Evolutionary conservation across 176 grass and related monocot species (phyloP).

Genomic region (Zoysia pacifica): DNA sequence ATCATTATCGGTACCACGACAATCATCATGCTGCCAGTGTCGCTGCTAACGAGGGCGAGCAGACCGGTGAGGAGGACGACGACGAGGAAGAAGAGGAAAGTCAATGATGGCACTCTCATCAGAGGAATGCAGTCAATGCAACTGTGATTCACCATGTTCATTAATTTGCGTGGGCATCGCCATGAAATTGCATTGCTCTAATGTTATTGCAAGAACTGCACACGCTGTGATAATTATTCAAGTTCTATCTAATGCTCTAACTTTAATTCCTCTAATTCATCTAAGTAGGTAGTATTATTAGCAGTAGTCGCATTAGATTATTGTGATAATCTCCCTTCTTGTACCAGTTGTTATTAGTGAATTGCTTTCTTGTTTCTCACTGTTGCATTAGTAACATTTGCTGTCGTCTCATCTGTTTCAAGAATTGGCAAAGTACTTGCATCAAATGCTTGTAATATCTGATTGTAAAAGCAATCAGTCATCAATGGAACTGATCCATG

Average conservation of each 20-base stretch:
- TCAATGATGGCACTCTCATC: slow-evolving; percentile 20
- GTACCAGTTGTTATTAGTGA: slow-evolving; percentile 34
- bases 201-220: neutral
- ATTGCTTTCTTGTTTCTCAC: slow-evolving; percentile 37
- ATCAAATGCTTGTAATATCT: slow-evolving; percentile 3
- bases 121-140: neutral
- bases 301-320: slow-evolving; percentile 17
- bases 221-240: too few species aligned
- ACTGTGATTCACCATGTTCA: slow-evolving; percentile 1
- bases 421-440: slow-evolving; percentile 12
- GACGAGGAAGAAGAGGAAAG: slow-evolving; percentile 43
- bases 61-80: slow-evolving; percentile 32
- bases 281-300: slow-evolving; percentile 19
- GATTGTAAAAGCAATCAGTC: neutral
- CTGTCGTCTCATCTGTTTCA: slow-evolving; percentile 27
- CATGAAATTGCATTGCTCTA: slow-evolving; percentile 36
- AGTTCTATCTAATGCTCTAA: too few species aligned
- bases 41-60: slow-evolving; percentile 29
- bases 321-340: slow-evolving; percentile 20
- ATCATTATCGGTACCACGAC: slow-evolving; percentile 48
- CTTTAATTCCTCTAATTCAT: neutral
- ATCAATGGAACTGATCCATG: neutral
- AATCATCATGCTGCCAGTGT: slow-evolving; percentile 15
- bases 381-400: slow-evolving; percentile 35
- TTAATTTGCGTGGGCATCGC: slow-evolving; percentile 4